A percentile compares a stretch with the other conserved stretches of the same genome.
Evolutionary conservation across 2,329 filamentous ascomycete genomes (phyloP).

Genomic region (Penicillium brevicompactum): DNA sequence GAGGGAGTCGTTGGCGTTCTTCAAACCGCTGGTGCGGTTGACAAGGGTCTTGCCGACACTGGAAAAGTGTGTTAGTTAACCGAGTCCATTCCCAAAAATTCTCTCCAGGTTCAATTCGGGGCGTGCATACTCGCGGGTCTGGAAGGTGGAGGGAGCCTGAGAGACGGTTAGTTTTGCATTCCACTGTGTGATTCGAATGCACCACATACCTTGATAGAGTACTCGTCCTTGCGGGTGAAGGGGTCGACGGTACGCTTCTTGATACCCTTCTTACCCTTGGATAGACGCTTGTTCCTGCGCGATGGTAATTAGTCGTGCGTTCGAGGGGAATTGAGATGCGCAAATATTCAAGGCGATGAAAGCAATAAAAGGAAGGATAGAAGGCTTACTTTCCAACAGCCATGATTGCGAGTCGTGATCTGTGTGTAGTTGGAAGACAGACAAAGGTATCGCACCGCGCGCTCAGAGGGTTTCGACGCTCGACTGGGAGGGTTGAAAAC

Average conservation of each 20-base stretch:
- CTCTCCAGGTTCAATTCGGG: constrained; percentile 1
- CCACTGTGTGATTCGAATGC: not conserved
- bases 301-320: constrained; percentile 17
- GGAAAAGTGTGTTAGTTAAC: constrained; percentile 30
- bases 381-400: constrained; percentile 73
- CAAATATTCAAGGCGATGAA: constrained; percentile 9
- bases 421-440: constrained; percentile 44
- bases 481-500: constrained; percentile 41
- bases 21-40: constrained; percentile 98
- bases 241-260: constrained; percentile 99
- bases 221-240: constrained; percentile 99
- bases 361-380: constrained; percentile 10
- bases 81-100: constrained; percentile 1
- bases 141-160: constrained; percentile 92
- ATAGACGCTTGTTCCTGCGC: constrained; percentile 97
- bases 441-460: constrained; percentile 45
- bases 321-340: constrained; percentile 9
- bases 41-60: constrained; percentile 99
- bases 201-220: constrained; percentile 80
- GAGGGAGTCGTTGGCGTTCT: constrained; percentile 99
- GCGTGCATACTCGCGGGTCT: constrained; percentile 86
- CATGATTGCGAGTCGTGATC: constrained; percentile 67
- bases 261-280: constrained; percentile 99
- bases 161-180: constrained; percentile 19
- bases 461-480: constrained; percentile 42